Base-by-base conservation (phyloP, 78 protist species). In the Kipferlia bialata region DNA sequence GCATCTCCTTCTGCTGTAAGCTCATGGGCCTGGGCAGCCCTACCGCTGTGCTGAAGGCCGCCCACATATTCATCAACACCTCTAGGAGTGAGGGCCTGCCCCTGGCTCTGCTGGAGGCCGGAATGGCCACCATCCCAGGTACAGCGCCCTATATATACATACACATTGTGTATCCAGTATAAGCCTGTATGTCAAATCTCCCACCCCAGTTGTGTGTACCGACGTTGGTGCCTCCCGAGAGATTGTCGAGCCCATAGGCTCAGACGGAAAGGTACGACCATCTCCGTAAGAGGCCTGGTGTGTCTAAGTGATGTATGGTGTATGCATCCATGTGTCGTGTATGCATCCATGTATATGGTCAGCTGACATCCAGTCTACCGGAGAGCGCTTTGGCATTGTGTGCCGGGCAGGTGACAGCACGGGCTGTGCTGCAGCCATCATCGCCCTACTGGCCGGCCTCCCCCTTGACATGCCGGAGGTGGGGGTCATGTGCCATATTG, bases 171-270 rank as follows among this genome's bases (percentile, higher is more conserved):
- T n/a, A n/a, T n/a, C n/a, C n/a, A n/a, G n/a, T n/a, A n/a, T n/a
- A n/a, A n/a, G n/a, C n/a, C n/a, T n/a, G n/a, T n/a, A n/a, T n/a
- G n/a, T n/a, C n/a, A n/a, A n/a, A n/a, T n/a, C n/a, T n/a, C n/a
- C n/a, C n/a, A n/a, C n/a, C n/a, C n/a, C n/a, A n/a, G 76, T 71
- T 15, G 76, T 71, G 32, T 59, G 68, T 18, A 71, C 76, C 22
- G 76, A 63, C 38, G 67, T 71, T 2, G 73, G 73, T 20, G 73
- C 64, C n/a, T 36, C 55, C 2, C 73, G 73, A 2, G 73, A 68
- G 73, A 22, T 39, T 0, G 53, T 65, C 20, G 32, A 0, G 76
- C 58, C 37, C 68, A 71, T n/a, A 28, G 31, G 45, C 36, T 13
- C 44, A 60, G 59, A 3, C 28, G 59, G 5, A 5, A 13, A 7